Percentiles rank a stretch among this genome's conserved stretches.
Conservation (phyloP, 2,329 filamentous ascomycete genomes). For the Thielaviopsis euricoi region DNA sequence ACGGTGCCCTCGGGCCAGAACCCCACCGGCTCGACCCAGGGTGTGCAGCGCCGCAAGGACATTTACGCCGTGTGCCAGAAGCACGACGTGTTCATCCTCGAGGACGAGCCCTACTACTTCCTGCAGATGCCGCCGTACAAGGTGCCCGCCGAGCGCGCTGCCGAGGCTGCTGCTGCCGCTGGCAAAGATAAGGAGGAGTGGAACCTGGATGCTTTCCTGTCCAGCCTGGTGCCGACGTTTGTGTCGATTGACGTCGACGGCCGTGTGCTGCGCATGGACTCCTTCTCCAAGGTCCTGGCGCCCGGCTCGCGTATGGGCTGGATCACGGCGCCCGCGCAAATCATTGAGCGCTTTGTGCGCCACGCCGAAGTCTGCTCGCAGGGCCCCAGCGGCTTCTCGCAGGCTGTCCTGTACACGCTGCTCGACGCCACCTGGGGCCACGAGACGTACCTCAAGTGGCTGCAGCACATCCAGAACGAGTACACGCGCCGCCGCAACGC, state of each 20-base stretch:
- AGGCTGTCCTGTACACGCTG: slow-evolving; percentile 73
- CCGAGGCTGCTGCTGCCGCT: slow-evolving; percentile 34
- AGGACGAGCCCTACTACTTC: slow-evolving; percentile 93
- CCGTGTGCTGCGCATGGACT: slow-evolving; percentile 78
- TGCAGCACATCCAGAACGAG: slow-evolving; percentile 63
- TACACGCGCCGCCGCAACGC: slow-evolving; percentile 68
- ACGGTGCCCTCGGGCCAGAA: slow-evolving; percentile 69
- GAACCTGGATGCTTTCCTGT: slow-evolving; percentile 54
- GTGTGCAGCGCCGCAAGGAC: slow-evolving; percentile 45
- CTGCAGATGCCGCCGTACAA: slow-evolving; percentile 71
- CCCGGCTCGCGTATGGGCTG: slow-evolving; percentile 73
- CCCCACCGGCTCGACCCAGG: slow-evolving; percentile 74
- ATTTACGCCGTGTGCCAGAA: slow-evolving; percentile 67
- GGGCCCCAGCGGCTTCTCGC: slow-evolving; percentile 69
- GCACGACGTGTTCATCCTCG: slow-evolving; percentile 73
- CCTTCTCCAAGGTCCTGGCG: slow-evolving; percentile 80
- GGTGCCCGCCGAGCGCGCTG: slow-evolving; percentile 44
- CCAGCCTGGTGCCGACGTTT: slow-evolving; percentile 37
- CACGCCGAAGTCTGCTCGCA: slow-evolving; percentile 76
- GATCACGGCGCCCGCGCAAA: slow-evolving; percentile 74
- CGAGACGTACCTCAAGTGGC: slow-evolving; percentile 73
- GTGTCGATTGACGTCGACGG: slow-evolving; percentile 73
- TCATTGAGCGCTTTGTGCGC: slow-evolving; percentile 66
- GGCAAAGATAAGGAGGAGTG: background rate
- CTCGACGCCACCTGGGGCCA: slow-evolving; percentile 93